phyloP scores from a whole-genome alignment of 345 rosid genomes.

The Balakata baccata region DNA sequence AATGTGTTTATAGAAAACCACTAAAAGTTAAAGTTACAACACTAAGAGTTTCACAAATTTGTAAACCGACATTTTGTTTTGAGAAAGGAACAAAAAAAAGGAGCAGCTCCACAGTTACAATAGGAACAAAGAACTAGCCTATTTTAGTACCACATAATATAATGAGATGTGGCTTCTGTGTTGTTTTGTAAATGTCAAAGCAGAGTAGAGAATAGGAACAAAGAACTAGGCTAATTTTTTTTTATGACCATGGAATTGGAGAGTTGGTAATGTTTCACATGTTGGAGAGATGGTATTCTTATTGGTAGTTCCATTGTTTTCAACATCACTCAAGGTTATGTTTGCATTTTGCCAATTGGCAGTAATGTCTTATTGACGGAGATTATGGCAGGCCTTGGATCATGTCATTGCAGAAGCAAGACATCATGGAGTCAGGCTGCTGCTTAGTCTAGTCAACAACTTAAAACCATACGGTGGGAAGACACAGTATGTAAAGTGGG shows the following conservation, averaged over 20 bases:
- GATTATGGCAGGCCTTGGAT: conserved; percentile 77
- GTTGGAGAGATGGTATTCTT: neutral
- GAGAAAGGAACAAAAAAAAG: too few relatives aligned
- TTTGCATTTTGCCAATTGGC: neutral
- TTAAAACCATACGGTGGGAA: conserved; percentile 88
- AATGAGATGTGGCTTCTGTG: too few relatives aligned
- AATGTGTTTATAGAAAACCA: neutral
- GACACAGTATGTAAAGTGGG: conserved; percentile 95
- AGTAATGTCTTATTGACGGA: conserved; percentile 1
- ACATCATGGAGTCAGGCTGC: conserved; percentile 62
- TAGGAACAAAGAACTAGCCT: too few relatives aligned
- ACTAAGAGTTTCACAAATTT: neutral
- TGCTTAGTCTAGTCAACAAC: conserved; percentile 86
- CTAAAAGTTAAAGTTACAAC: too few relatives aligned
- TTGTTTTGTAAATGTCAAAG: neutral
- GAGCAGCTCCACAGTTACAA: too few relatives aligned
- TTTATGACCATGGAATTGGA: neutral
- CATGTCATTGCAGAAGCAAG: conserved; percentile 86
- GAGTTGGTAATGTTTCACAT: neutral
- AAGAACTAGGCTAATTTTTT: neutral
- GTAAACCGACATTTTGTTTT: neutral
- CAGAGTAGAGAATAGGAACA: neutral
- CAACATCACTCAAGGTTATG: neutral
- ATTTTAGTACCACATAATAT: too few relatives aligned
- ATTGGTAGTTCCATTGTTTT: neutral